phyloP scores from a whole-genome alignment of 768 basidiomycete species.

The Phlebiopsis gigantea region DNA sequence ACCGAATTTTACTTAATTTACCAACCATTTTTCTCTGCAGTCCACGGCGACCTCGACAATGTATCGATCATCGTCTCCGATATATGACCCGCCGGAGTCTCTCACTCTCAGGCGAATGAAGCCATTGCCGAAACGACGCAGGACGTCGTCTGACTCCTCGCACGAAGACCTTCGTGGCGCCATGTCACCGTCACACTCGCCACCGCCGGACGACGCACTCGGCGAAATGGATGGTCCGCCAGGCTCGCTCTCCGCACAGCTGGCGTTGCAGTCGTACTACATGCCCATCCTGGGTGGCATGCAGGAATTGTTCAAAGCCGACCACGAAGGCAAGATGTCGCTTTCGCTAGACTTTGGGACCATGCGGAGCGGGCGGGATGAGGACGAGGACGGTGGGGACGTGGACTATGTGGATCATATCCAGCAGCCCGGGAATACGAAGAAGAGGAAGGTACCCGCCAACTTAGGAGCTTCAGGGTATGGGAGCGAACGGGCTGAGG shows the following conservation, averaged over 20 bases:
- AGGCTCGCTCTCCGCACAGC: slow-evolving; percentile 51
- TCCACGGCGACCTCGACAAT: slow-evolving; percentile 27
- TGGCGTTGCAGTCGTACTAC: slow-evolving; percentile 61
- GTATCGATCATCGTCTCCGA: slow-evolving; percentile 51
- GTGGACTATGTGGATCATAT: slow-evolving; percentile 65
- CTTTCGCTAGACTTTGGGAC: slow-evolving; percentile 32
- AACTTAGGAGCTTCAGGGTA: slow-evolving; percentile 40
- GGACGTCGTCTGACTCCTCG: slow-evolving; percentile 38
- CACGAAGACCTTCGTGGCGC: slow-evolving; percentile 11
- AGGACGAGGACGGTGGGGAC: slow-evolving; percentile 51
- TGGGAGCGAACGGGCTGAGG: slow-evolving; percentile 38
- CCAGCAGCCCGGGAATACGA: slow-evolving; percentile 76
- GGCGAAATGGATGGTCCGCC: slow-evolving; percentile 56
- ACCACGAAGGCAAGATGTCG: slow-evolving; percentile 13
- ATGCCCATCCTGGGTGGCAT: slow-evolving; percentile 49
- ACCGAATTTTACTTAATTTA: not conserved
- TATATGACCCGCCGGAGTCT: slow-evolving; percentile 63
- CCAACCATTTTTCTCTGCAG: not conserved
- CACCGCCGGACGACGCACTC: slow-evolving; percentile 37
- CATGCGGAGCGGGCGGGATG: slow-evolving; percentile 19
- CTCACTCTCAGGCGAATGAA: slow-evolving; percentile 62
- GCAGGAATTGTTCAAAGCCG: slow-evolving; percentile 35
- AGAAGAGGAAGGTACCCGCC: slow-evolving; percentile 83
- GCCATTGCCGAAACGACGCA: slow-evolving; percentile 73
- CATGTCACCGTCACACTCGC: slow-evolving; percentile 19